These are phyloP conservation scores for Hypsizygus ulmarius DNA, from an alignment of 1,284 basidiomycete species.

Conservation along the genomic window DNA sequence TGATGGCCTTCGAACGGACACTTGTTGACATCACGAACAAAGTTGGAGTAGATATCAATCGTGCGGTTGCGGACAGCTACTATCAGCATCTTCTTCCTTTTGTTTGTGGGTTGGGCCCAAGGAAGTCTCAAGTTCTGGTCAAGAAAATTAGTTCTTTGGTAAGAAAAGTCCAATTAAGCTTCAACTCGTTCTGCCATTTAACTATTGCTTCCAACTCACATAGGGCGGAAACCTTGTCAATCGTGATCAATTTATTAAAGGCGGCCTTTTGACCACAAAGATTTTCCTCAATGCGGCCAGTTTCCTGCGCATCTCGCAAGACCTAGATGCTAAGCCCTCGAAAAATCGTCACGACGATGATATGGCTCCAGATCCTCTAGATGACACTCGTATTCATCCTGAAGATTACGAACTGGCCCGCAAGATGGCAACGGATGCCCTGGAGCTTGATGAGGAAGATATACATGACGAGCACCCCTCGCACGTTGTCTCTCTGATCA, in stretches of 20 bases:
- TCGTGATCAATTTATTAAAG: constrained; percentile 82
- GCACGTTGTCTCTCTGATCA: constrained; percentile 80
- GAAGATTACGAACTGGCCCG: constrained; percentile 98
- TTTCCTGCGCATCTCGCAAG: constrained; percentile 86
- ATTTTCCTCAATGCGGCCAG: constrained; percentile 90
- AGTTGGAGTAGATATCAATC: constrained; percentile 96
- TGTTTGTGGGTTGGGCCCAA: constrained; percentile 91
- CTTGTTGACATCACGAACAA: constrained; percentile 90
- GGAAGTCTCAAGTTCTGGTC: constrained; percentile 87
- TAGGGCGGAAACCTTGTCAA: constrained; percentile 85
- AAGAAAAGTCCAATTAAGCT: constrained; percentile 16
- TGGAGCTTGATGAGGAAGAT: constrained; percentile 95
- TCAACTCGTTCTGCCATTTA: background rate
- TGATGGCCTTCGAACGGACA: constrained; percentile 80
- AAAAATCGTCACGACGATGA: constrained; percentile 74
- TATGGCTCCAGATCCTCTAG: constrained; percentile 84
- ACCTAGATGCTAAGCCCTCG: constrained; percentile 51
- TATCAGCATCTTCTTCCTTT: constrained; percentile 87
- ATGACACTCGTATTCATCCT: constrained; percentile 95
- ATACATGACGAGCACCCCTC: constrained; percentile 89
- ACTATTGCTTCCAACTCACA: constrained; percentile 17
- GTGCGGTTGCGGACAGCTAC: constrained; percentile 83
- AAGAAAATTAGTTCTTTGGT: constrained; percentile 80
- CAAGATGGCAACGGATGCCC: constrained; percentile 97
- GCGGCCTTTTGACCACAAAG: constrained; percentile 76